phyloP scores from a whole-genome alignment of 2,329 filamentous ascomycete species.

The Trichoderma simmonsii region DNA sequence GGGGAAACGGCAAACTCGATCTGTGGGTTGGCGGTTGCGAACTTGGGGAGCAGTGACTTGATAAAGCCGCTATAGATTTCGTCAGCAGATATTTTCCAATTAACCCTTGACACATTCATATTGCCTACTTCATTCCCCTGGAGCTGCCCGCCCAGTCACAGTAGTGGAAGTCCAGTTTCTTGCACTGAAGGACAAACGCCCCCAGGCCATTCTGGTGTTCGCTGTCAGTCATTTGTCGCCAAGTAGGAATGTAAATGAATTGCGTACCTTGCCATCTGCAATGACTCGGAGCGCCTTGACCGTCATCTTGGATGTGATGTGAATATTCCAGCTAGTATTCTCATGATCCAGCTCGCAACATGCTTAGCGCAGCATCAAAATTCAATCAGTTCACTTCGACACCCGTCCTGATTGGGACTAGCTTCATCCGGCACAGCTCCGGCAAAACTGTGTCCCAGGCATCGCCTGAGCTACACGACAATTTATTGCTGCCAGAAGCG shows the following conservation, averaged over 20 bases:
- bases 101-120: neutral
- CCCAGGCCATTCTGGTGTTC: constrained; percentile 81
- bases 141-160: constrained; percentile 96
- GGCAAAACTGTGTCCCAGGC: constrained; percentile 23
- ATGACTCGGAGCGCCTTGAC: constrained; percentile 52
- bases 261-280: constrained; percentile 50
- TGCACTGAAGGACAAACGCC: constrained; percentile 96
- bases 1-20: constrained; percentile 92
- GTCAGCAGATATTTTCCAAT: neutral
- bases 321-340: constrained; percentile 28
- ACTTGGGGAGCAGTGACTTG: constrained; percentile 68
- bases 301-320: constrained; percentile 46
- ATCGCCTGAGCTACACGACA: constrained; percentile 19
- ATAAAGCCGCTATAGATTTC: constrained; percentile 66
- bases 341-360: constrained; percentile 27
- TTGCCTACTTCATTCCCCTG: constrained; percentile 81
- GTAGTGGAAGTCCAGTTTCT: constrained; percentile 92
- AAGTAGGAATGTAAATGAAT: neutral
- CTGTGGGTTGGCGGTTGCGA: constrained; percentile 77
- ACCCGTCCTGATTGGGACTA: constrained; percentile 27
- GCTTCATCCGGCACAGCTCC: constrained; percentile 23
- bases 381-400: constrained; percentile 7
- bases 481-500: constrained; percentile 24
- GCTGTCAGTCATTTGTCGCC: constrained; percentile 21
- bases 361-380: constrained; percentile 1